These are phyloP conservation scores for Pythium oligandrum DNA, from an alignment of 352 stramenopile species.

Conservation along the genomic window DNA sequence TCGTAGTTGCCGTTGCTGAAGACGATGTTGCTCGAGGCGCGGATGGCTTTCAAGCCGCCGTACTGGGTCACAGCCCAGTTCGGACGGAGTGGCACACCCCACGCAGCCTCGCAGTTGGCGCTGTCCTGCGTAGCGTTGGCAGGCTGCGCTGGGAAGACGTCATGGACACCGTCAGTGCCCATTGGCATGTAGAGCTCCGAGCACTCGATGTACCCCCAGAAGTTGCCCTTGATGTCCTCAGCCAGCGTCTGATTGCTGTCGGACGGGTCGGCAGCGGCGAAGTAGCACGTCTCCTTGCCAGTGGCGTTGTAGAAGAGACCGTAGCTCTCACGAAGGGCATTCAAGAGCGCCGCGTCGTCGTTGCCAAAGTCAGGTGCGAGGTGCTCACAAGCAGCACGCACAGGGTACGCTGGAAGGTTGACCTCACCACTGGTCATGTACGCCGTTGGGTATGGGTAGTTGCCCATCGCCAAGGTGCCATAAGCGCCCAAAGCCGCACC, in stretches of 20 bases:
- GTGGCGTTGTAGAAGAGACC: slow-evolving; percentile 43
- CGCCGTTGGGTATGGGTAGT: slow-evolving; percentile 85
- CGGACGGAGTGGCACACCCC: slow-evolving; percentile 31
- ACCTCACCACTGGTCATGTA: slow-evolving; percentile 75
- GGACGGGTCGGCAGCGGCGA: slow-evolving; percentile 3
- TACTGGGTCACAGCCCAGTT: slow-evolving; percentile 39
- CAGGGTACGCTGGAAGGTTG: slow-evolving; percentile 74
- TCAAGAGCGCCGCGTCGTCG: slow-evolving; percentile 14
- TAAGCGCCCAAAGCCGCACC: slow-evolving; percentile 43
- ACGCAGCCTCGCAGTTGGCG: slow-evolving; percentile 32
- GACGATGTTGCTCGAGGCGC: slow-evolving; percentile 79
- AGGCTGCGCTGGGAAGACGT: slow-evolving; percentile 62
- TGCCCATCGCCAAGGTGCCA: slow-evolving; percentile 84
- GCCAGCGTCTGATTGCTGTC: neutral
- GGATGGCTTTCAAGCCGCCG: slow-evolving; percentile 28
- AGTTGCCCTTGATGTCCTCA: slow-evolving; percentile 14
- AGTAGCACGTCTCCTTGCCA: slow-evolving; percentile 24
- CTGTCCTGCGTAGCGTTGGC: slow-evolving; percentile 34
- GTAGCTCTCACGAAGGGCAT: slow-evolving; percentile 22
- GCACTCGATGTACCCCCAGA: slow-evolving; percentile 48
- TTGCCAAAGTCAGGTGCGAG: slow-evolving; percentile 22
- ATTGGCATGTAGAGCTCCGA: slow-evolving; percentile 40
- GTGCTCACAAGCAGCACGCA: slow-evolving; percentile 60
- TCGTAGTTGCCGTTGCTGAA: slow-evolving; percentile 89
- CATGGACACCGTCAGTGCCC: slow-evolving; percentile 37